Conservation (phyloP, 495 filamentous ascomycete species). For the Aspergillus haitiensis region DNA sequence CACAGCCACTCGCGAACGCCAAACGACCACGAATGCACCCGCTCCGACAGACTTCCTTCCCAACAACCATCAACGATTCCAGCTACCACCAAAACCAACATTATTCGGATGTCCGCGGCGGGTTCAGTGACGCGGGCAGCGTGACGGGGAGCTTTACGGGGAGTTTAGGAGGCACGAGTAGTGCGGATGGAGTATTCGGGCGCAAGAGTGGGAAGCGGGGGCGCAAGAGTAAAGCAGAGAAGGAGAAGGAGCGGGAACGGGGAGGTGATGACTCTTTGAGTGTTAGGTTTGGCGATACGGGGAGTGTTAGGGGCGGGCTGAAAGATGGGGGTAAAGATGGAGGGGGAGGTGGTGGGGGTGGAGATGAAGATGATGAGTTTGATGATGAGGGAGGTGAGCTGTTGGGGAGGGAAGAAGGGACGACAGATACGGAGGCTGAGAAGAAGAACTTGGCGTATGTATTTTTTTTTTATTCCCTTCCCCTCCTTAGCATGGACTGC, state of each 20-base stretch:
- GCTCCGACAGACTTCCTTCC: slow-evolving; percentile 87
- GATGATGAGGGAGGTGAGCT: slow-evolving; percentile 65
- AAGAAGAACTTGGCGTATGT: slow-evolving; percentile 67
- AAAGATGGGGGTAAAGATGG: slow-evolving; percentile 40
- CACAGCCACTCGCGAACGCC: slow-evolving; percentile 35
- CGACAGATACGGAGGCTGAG: slow-evolving; percentile 64
- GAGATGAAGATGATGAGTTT: slow-evolving; percentile 65
- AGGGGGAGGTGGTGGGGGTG: slow-evolving; percentile 42
- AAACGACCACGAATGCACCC: slow-evolving; percentile 60
- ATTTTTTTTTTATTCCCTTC: slow-evolving; percentile 8
- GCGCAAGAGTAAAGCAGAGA: slow-evolving; percentile 61
- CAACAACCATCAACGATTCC: slow-evolving; percentile 48
- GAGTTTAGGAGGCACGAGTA: slow-evolving; percentile 55
- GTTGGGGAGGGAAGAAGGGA: slow-evolving; percentile 59
- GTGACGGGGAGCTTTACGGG: slow-evolving; percentile 64
- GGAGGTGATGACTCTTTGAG: slow-evolving; percentile 42
- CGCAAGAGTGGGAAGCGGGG: slow-evolving; percentile 61
- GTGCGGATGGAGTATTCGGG: slow-evolving; percentile 49
- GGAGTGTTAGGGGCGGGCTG: slow-evolving; percentile 45
- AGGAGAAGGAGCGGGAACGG: slow-evolving; percentile 47
- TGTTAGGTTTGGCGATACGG: slow-evolving; percentile 27
- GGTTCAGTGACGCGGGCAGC: slow-evolving; percentile 65
- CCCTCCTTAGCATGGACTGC: background rate
- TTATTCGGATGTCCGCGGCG: slow-evolving; percentile 22
- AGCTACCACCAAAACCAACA: slow-evolving; percentile 46